These are phyloP conservation scores for Physcomitrium patens DNA, from an alignment of 225 moss, liverwort and hornwort species.

Conservation along the genomic window DNA sequence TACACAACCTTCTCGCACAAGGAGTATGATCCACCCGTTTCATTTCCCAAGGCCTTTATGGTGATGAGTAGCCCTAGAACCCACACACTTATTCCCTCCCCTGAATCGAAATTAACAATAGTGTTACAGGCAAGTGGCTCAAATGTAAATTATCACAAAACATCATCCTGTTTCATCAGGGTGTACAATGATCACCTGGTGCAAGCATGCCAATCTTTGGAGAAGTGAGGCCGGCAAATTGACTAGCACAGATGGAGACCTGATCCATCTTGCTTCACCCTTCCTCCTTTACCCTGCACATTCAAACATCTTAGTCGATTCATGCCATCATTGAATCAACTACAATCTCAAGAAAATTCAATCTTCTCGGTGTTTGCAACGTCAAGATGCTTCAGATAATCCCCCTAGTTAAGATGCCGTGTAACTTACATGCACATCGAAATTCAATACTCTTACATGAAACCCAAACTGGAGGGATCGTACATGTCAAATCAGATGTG, in stretches of 20 bases:
- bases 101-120: constrained; percentile 31
- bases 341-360: too few species aligned
- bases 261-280: constrained; percentile 45
- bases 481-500: too few species aligned
- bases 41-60: constrained; percentile 50
- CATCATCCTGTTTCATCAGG: too few species aligned
- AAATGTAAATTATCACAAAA: neutral
- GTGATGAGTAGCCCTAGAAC: constrained; percentile 59
- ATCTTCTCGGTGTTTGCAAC: too few species aligned
- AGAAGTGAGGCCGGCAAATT: constrained; percentile 38
- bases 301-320: too few species aligned
- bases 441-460: too few species aligned
- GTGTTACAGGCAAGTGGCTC: neutral
- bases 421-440: too few species aligned
- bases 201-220: constrained; percentile 56
- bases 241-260: constrained; percentile 48
- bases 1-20: constrained; percentile 50
- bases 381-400: too few species aligned
- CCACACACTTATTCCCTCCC: constrained; percentile 60
- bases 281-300: too few species aligned
- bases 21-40: constrained; percentile 58
- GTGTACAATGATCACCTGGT: constrained; percentile 32
- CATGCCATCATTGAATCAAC: too few species aligned
- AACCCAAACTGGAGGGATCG: too few species aligned
- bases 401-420: too few species aligned